Percentiles rank a stretch among this genome's conserved stretches.
These are phyloP conservation scores for Starmera dryadoides DNA, from an alignment of 805 yeast genomes.

Conservation along the genomic window DNA sequence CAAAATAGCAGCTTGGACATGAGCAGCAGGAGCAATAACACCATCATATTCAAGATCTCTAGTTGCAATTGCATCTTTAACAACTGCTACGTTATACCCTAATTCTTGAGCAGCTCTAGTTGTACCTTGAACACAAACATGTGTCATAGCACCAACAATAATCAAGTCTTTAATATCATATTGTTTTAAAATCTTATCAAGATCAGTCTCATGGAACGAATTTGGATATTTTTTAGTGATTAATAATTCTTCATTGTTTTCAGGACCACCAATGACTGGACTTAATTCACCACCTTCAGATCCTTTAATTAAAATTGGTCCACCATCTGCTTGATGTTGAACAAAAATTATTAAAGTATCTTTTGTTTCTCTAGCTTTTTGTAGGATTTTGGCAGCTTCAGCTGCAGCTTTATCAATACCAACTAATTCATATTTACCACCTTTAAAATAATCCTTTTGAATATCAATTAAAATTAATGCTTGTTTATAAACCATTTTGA, in stretches of 20 bases:
- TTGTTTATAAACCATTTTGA: conserved; percentile 1
- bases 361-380: conserved; percentile 5
- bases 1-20: conserved; percentile 8
- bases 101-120: conserved; percentile 12
- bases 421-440: conserved; percentile 7
- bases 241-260: conserved; percentile 5
- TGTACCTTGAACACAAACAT: conserved; percentile 15
- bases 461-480: conserved; percentile 10
- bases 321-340: conserved; percentile 5
- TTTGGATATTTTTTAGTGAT: conserved; percentile 10
- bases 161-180: conserved; percentile 5
- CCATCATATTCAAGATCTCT: conserved; percentile 13
- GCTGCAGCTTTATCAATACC: conserved; percentile 7
- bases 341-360: conserved; percentile 8
- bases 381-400: conserved; percentile 7
- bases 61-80: conserved; percentile 13
- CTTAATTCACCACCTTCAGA: conserved; percentile 9
- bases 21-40: conserved; percentile 4
- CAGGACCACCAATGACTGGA: conserved; percentile 3
- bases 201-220: conserved; percentile 9
- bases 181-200: conserved; percentile 4
- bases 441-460: conserved; percentile 15
- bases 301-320: conserved; percentile 6
- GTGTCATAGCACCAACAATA: conserved; percentile 15
- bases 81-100: conserved; percentile 9